These are phyloP conservation scores for Pythium sukuiense DNA, from an alignment of 352 stramenopile genomes.

Conservation along the genomic window DNA sequence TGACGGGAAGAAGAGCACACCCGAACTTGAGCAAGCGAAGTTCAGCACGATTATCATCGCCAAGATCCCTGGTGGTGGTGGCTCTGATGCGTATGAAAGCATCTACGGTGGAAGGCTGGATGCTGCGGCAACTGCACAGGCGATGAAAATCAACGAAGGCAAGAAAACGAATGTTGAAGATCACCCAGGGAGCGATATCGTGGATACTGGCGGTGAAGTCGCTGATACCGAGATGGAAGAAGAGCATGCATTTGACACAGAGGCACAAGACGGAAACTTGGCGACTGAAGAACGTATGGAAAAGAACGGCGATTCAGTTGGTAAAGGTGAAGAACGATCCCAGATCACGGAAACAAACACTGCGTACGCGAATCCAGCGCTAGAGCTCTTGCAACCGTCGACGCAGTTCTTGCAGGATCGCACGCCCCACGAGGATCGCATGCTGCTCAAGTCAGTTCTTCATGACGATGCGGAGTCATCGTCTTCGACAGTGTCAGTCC, in stretches of 20 bases:
- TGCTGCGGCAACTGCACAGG: not conserved
- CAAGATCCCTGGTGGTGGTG: conserved; percentile 22
- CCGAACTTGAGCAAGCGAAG: not conserved
- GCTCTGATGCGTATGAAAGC: conserved; percentile 19
- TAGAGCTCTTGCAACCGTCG: conserved; percentile 7
- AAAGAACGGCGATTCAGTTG: not conserved
- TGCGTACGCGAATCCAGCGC: not conserved
- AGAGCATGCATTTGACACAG: not conserved
- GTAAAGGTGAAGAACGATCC: not conserved
- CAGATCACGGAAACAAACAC: not conserved
- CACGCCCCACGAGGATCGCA: conserved; percentile 7
- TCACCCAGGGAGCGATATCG: not conserved
- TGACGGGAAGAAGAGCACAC: not conserved
- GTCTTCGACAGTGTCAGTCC: conserved; percentile 2
- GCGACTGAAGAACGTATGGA: not conserved
- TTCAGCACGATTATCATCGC: not conserved
- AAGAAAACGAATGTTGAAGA: not conserved
- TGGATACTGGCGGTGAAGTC: not conserved
- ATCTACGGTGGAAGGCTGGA: conserved; percentile 13
- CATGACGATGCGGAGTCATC: not conserved
- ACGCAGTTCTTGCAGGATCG: conserved; percentile 17
- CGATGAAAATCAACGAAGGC: not conserved
- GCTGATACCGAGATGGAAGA: not conserved
- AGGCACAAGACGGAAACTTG: not conserved
- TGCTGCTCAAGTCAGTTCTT: conserved; percentile 5